Evolutionary conservation across 495 filamentous ascomycete species (phyloP).

Genomic region (Neurospora sp.): DNA sequence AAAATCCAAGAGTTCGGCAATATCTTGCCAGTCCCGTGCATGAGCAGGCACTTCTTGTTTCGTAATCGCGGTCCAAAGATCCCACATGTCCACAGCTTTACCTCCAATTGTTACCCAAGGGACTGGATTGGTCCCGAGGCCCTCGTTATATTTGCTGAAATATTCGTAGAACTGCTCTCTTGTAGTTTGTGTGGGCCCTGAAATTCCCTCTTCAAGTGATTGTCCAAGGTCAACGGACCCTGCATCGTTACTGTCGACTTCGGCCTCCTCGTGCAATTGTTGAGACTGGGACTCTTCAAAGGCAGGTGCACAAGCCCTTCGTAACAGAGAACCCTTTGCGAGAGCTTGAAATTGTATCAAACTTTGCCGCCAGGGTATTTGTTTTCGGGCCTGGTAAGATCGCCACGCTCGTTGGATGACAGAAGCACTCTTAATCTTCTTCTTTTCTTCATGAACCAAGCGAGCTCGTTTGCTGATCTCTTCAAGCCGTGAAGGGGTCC

Average conservation of each 20-base stretch:
- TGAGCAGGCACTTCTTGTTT: slow-evolving; percentile 14
- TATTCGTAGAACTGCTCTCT: slow-evolving; percentile 17
- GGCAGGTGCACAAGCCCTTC: not conserved
- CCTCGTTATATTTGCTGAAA: slow-evolving; percentile 15
- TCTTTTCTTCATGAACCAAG: not conserved
- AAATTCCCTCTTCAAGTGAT: not conserved
- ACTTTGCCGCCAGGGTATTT: not conserved
- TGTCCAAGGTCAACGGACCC: not conserved
- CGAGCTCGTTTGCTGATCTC: not conserved
- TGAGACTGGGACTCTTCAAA: not conserved
- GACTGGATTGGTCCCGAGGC: not conserved
- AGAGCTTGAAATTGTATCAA: not conserved
- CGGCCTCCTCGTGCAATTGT: not conserved
- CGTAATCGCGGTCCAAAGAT: slow-evolving; percentile 24
- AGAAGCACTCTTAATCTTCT: not conserved
- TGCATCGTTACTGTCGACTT: not conserved
- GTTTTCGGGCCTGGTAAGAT: not conserved
- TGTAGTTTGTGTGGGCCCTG: not conserved
- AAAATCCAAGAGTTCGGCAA: slow-evolving; percentile 29
- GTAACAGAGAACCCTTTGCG: not conserved
- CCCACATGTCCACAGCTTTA: slow-evolving; percentile 23
- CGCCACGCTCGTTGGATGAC: not conserved
- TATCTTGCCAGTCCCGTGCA: slow-evolving; percentile 27
- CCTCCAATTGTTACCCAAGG: slow-evolving; percentile 17
- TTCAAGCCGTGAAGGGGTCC: not conserved